Evolutionary conservation across 345 rosid genomes (phyloP), one percentile per base, ranked within the genome.

Genomic region (Citrus inodora): DNA sequence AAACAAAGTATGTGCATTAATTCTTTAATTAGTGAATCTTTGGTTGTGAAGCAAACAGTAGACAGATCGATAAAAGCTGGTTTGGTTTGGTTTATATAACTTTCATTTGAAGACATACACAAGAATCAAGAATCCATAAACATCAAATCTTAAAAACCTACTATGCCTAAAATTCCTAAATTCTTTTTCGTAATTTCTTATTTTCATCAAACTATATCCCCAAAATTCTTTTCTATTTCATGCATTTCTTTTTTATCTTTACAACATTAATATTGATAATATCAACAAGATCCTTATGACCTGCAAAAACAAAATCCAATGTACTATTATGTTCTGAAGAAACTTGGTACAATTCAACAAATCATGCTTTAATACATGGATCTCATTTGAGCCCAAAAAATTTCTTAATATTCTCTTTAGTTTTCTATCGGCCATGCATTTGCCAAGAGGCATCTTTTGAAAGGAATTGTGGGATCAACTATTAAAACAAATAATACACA

Each of bases 101-200:
- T 78, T 76, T 58, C 72, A 19, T 65, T 78, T 59, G 70, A 75
- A 58, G 48, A 70, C 32, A 51, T 1, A 19, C 25, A 64, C 62
- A 64, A 38, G 72, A 65, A 76, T 55, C 21, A 51, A 51, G 21
- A 51, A 51, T 16, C 2, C 8, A 51, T 13, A 80, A 65, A 59
- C 80, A 33, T 33, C 37, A 79, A 74, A 51, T 59, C 58, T 10
- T 38, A n/a, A 42, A 7, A 73, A 32, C 35, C 24, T 65, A 75
- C 61, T 19, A 37, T 59, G 70, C 74, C 80, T 62, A 59, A 71
- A 72, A 65, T 63, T 53, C 84, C 75, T 33, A 79, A 65, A 48
- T 76, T 17, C 55, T 65, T 66, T 64, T 76, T 79, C 63, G 77
- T 51, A 59, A 4, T 66, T 25, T 53, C 60, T 80, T 71, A 59